Percentiles rank a stretch among this genome's conserved stretches.
Conservation (phyloP, 2,329 filamentous ascomycete species). For the Colletotrichum sp. region DNA sequence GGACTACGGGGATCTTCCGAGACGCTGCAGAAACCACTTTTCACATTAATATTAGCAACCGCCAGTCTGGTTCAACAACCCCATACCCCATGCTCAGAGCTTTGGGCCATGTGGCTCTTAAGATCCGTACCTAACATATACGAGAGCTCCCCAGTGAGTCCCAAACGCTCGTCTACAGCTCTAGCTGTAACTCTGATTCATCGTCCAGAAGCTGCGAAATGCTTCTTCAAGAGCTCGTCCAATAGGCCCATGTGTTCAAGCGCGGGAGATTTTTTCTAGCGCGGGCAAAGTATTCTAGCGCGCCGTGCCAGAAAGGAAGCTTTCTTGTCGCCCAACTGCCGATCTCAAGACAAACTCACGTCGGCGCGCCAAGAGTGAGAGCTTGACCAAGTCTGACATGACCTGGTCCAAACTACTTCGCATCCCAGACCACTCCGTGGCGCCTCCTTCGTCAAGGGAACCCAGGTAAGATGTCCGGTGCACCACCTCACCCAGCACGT, state of each 20-base stretch:
- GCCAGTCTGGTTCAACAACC: background rate
- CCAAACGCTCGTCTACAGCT: background rate
- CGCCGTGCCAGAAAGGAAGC: background rate
- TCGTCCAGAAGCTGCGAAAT: background rate
- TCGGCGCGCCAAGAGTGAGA: background rate
- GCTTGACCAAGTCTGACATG: background rate
- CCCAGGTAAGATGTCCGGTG: background rate
- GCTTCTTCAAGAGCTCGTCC: background rate
- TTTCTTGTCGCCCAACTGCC: slow-evolving; percentile 7
- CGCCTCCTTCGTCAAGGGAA: background rate
- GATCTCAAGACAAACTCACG: background rate
- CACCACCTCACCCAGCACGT: background rate
- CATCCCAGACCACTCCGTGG: background rate
- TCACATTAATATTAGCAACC: background rate
- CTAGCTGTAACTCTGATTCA: background rate
- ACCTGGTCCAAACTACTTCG: background rate
- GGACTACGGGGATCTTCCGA: slow-evolving; percentile 1
- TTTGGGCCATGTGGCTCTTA: background rate
- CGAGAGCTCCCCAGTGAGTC: background rate
- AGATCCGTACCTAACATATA: background rate
- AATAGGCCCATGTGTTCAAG: background rate
- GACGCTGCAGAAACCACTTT: background rate
- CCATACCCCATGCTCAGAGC: background rate
- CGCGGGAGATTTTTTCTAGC: background rate
- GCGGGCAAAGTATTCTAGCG: slow-evolving; percentile 8